Conservation (phyloP, 2,329 filamentous ascomycete genomes). For the Arthrobotrys iridis region DNA sequence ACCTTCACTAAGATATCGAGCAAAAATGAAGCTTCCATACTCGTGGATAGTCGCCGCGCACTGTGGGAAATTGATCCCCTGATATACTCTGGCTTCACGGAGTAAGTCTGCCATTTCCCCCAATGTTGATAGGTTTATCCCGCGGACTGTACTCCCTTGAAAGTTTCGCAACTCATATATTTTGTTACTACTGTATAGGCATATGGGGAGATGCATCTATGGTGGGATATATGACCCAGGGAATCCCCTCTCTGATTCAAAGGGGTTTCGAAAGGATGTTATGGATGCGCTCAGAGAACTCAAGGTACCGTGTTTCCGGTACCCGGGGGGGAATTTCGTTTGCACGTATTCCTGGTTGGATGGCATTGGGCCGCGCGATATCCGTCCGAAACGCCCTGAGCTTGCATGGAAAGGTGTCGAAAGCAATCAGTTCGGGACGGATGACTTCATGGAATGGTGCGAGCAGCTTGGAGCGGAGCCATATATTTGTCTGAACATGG, state of each 20-base stretch:
- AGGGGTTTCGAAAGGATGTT: constrained; percentile 82
- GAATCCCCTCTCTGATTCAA: constrained; percentile 75
- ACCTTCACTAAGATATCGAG: constrained; percentile 40
- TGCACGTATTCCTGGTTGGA: constrained; percentile 89
- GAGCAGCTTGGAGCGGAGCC: constrained; percentile 77
- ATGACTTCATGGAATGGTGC: constrained; percentile 87
- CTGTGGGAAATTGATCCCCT: constrained; percentile 80
- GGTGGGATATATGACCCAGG: constrained; percentile 84
- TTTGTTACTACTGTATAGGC: constrained; percentile 64
- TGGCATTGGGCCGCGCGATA: constrained; percentile 77
- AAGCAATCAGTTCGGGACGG: constrained; percentile 81
- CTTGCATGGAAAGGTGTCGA: constrained; percentile 82
- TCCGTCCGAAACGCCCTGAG: constrained; percentile 74
- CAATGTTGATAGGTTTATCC: no score
- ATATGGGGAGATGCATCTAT: constrained; percentile 90
- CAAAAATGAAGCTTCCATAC: constrained; percentile 29
- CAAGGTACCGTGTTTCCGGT: constrained; percentile 78
- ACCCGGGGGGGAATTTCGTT: constrained; percentile 84
- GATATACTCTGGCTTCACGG: constrained; percentile 85
- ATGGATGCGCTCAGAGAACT: constrained; percentile 77
- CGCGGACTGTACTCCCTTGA: no score
- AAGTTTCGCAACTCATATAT: background rate
- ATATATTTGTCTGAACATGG: constrained; percentile 82
- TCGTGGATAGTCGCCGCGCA: constrained; percentile 69
- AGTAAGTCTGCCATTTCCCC: constrained; percentile 69